A percentile compares a stretch with the other conserved stretches of the same genome.
phyloP scores from a whole-genome alignment of 2,329 filamentous ascomycete species.

The Phaeosphaeria sp. region DNA sequence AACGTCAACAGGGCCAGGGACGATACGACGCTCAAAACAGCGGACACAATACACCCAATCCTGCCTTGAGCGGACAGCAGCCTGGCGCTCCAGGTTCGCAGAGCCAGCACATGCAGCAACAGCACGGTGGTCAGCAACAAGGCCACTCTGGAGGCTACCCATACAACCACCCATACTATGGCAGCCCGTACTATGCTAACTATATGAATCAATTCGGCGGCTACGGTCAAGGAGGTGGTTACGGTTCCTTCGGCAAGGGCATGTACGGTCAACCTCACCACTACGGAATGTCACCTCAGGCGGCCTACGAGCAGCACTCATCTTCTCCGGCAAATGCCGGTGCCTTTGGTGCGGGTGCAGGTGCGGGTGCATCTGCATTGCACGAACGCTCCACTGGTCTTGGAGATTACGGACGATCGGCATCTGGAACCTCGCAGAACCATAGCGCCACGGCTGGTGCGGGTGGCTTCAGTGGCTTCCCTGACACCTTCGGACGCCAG shows the following conservation, averaged over 20 bases:
- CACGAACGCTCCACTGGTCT: conserved; percentile 60
- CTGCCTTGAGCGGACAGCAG: conserved; percentile 65
- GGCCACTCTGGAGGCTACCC: conserved; percentile 50
- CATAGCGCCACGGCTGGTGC: conserved; percentile 58
- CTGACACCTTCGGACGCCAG: conserved; percentile 66
- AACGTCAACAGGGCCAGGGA: conserved; percentile 60
- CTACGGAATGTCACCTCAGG: conserved; percentile 62
- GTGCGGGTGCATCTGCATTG: conserved; percentile 43
- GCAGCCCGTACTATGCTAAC: conserved; percentile 66
- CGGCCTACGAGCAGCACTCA: conserved; percentile 67
- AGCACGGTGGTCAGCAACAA: conserved; percentile 48
- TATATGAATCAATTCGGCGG: conserved; percentile 70
- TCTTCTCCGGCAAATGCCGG: conserved; percentile 68
- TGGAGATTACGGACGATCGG: conserved; percentile 66
- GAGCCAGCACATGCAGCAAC: conserved; percentile 57
- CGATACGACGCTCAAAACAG: conserved; percentile 83
- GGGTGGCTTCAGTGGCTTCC: conserved; percentile 59
- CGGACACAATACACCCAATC: conserved; percentile 90
- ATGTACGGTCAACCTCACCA: conserved; percentile 70
- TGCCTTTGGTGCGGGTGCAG: conserved; percentile 51
- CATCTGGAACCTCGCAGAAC: conserved; percentile 63
- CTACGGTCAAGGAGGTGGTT: conserved; percentile 56
- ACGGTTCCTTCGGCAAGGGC: conserved; percentile 61
- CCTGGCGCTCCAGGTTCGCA: conserved; percentile 56
- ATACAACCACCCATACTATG: conserved; percentile 67